Base-by-base conservation (phyloP, 345 rosid genomes). In the Acer negundo region DNA sequence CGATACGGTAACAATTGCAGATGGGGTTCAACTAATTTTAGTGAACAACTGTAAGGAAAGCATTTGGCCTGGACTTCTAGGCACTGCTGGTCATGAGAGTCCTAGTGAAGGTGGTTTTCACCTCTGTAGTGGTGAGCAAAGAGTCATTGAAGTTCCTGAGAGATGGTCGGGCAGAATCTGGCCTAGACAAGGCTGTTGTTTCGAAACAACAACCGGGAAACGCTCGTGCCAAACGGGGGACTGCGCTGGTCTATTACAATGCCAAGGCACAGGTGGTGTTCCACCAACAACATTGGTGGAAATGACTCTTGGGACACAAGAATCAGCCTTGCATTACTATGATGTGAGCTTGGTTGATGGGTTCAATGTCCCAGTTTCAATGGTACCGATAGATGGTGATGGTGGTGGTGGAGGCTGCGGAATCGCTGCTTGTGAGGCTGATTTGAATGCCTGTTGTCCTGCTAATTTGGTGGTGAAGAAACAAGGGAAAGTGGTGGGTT, bases 331-430 rank as follows among this genome's bases (percentile, higher is more conserved):
- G 56, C 91, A 88, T 83, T 88, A 73, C 85, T 88, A 85, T 42
- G 89, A 86, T 74, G 89, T 85, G 16, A 88, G 91, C 55, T 73
- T 86, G 73, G 90, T 86, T 59, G 88, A 86, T 47, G 91, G 91
- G 28, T 88, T 88, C 15, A 88, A 86, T 47, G 70, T 85, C 5
- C 90, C 88, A 0, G 86, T 82, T 26, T 86, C 88, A 1, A 84
- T 88, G 87, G 73, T 63, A 38, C 87, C 90, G 0, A 3, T 83
- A 38, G 90, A 85, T 2, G 86, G 89, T 1, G 80, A 82, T 2
- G 70, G 86, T 2, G 86, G 91, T 1, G 80, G 83, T 2, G 73
- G 10, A 0, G 80, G 80, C 51, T 86, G 90, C 17, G 84, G 86
- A 1, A 81, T 83, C 0, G 90, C 90, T 0, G 82, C 88, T 3